phyloP scores from a whole-genome alignment of 2,329 filamentous ascomycete species.

The Fusarium floridanum region DNA sequence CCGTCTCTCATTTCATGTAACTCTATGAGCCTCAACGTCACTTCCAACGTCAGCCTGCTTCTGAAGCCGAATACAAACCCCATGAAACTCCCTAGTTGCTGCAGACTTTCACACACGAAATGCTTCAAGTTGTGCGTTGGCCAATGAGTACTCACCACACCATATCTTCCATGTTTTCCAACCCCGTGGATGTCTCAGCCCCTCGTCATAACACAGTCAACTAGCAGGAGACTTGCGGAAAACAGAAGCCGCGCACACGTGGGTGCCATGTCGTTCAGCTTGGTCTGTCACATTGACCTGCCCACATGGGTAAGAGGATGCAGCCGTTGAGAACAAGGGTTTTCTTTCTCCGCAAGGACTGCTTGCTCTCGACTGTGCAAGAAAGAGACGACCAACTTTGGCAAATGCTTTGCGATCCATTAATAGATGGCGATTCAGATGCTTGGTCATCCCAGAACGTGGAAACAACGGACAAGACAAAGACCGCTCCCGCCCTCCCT shows the following conservation, averaged over 20 bases:
- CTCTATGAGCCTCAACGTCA: neutral
- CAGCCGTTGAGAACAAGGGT: slow-evolving; percentile 9
- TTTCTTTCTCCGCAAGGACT: neutral
- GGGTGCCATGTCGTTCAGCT: slow-evolving; percentile 12
- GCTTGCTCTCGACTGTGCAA: slow-evolving; percentile 5
- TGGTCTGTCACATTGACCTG: slow-evolving; percentile 9
- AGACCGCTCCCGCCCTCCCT: neutral
- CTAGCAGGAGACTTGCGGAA: neutral
- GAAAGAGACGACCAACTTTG: neutral
- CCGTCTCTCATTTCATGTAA: neutral
- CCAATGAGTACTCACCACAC: neutral
- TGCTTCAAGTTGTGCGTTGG: neutral
- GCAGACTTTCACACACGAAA: neutral
- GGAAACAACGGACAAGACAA: slow-evolving; percentile 3
- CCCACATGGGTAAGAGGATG: slow-evolving; percentile 14
- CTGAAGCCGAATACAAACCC: neutral
- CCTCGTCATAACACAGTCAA: slow-evolving; percentile 15
- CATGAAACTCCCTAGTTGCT: neutral
- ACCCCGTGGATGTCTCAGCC: slow-evolving; percentile 15
- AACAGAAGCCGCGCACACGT: slow-evolving; percentile 1
- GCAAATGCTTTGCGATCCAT: neutral
- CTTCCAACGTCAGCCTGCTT: neutral
- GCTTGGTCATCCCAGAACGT: neutral
- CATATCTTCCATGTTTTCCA: neutral
- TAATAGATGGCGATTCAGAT: neutral